Evolutionary conservation across 2,329 filamentous ascomycete genomes (phyloP).

Genomic region (Amauroascus niger): DNA sequence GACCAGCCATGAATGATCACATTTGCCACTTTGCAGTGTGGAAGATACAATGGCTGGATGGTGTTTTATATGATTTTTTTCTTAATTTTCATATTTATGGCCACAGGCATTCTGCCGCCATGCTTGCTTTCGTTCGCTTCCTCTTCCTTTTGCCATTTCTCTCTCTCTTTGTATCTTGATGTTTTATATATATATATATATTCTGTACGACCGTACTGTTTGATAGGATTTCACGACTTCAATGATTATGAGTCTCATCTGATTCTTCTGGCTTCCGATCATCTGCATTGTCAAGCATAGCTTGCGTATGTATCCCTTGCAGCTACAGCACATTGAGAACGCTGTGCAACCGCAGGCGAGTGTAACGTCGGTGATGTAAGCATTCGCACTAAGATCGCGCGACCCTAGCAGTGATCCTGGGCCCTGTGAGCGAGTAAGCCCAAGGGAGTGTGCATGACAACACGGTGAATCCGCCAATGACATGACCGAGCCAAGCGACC

Average conservation of each 20-base stretch:
- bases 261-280: too few relatives aligned
- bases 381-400: not conserved
- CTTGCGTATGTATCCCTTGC: too few relatives aligned
- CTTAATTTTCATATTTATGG: not conserved
- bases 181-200: too few relatives aligned
- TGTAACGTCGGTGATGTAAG: not conserved
- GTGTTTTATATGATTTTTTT: not conserved
- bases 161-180: not conserved
- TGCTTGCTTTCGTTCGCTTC: too few relatives aligned
- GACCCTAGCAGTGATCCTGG: not conserved
- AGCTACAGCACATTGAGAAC: not conserved
- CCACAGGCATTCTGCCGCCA: slow-evolving; percentile 2
- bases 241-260: not conserved
- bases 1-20: not conserved
- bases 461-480: too few relatives aligned
- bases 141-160: not conserved
- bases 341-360: not conserved
- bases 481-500: not conserved
- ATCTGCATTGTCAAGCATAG: too few relatives aligned
- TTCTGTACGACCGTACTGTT: too few relatives aligned
- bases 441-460: too few relatives aligned
- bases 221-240: not conserved
- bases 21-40: not conserved
- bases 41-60: not conserved
- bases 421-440: not conserved